These are phyloP conservation scores for Daldinia bambusicola DNA, from an alignment of 495 filamentous ascomycete genomes.

Conservation along the genomic window DNA sequence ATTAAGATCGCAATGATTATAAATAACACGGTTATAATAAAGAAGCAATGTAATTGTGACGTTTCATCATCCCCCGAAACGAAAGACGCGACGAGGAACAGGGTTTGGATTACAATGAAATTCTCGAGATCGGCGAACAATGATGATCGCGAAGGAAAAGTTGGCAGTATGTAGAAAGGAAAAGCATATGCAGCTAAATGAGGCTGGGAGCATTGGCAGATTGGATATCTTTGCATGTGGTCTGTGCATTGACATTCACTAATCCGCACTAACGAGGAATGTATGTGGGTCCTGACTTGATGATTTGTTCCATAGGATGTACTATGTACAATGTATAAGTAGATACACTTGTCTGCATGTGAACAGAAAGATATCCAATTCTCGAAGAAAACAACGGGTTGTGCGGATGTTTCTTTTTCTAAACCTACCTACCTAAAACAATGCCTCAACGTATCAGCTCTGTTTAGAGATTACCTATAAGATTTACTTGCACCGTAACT, in stretches of 20 bases:
- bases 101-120: slow-evolving; percentile 27
- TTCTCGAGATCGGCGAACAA: slow-evolving; percentile 38
- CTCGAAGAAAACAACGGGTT: too few species aligned
- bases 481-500: too few species aligned
- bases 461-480: too few species aligned
- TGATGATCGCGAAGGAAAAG: slow-evolving; percentile 39
- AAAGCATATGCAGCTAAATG: slow-evolving; percentile 44
- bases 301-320: not conserved
- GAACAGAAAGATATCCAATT: too few species aligned
- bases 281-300: too few species aligned
- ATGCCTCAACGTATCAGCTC: too few species aligned
- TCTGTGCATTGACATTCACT: slow-evolving; percentile 5
- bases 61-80: slow-evolving; percentile 5
- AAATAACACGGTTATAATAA: slow-evolving; percentile 13
- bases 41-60: not conserved
- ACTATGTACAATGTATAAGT: not conserved
- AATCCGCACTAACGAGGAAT: not conserved
- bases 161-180: slow-evolving; percentile 23
- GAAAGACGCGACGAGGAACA: slow-evolving; percentile 4
- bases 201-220: slow-evolving; percentile 28
- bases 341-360: too few species aligned
- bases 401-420: too few species aligned
- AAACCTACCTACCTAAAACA: too few species aligned
- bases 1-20: slow-evolving; percentile 15
- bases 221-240: slow-evolving; percentile 9